Base-by-base conservation (phyloP, 192 early-diverging fungal genomes). In the Coemansia sp. region DNA sequence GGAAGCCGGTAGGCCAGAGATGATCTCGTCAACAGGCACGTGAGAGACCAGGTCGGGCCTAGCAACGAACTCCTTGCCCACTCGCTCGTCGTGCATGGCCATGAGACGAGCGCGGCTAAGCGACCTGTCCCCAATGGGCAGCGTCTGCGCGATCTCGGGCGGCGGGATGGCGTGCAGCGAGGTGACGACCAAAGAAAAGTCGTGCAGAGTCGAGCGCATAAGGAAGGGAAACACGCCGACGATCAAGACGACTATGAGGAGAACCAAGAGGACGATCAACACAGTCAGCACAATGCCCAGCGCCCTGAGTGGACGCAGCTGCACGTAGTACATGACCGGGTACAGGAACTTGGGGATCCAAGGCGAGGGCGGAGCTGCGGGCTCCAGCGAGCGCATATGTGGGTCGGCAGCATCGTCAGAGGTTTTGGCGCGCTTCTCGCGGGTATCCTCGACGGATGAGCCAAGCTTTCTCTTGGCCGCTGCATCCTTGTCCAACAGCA, bases 171-270 rank as follows among this genome's bases (percentile, higher is more conserved):
- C 77, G 17, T 70, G 77, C 25, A 79, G 64, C 11, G 63, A 62
- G 39, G 71, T 79, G 6, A 79, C 53, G 0, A 43, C 20, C 2
- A 79, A 39, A 12, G 77, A 70, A n/a, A 79, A 64, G 36, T 79
- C 77, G 57, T 79, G 71, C 4, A 79, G 53, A n/a, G 70, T 79
- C 3, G 71, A 39, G 49, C 77, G 71, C 47, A 79, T 79, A 11
- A 79, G 60, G 40, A 67, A 73, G 9, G 77, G 77, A 47, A 79
- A 67, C 47, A 79, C 77, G 45, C 67, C 63, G 43, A 70, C 67
- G 25, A 74, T 59, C 37, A 79, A 17, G 7, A 79, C 65, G 12
- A 74, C 62, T n/a, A 79, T 68, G 12, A 80, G 66, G 29, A 74
- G 43, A n/a, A 64, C 63, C 27, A 80, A 59, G 9, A 80, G 62